Evolutionary conservation across 2,329 filamentous ascomycete genomes (phyloP).

Genomic region (Colletotrichum sp.): DNA sequence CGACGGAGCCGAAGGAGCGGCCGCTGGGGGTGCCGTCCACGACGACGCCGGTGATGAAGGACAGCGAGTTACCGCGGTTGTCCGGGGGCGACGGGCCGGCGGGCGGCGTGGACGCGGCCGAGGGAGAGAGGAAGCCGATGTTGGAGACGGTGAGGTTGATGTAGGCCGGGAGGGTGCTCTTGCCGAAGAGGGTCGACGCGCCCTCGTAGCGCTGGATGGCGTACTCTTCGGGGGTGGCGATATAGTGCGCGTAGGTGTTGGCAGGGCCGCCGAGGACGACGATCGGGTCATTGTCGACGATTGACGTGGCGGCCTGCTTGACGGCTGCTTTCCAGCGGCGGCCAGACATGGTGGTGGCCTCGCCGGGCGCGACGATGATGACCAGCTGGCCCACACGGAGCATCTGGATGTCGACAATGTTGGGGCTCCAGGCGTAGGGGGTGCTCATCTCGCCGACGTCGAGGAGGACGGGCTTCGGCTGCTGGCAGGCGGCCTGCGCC

Average conservation of each 20-base stretch:
- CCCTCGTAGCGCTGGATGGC: slow-evolving; percentile 89
- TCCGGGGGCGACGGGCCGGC: slow-evolving; percentile 75
- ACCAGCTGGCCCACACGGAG: slow-evolving; percentile 85
- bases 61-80: slow-evolving; percentile 76
- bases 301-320: slow-evolving; percentile 49
- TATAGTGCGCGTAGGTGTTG: slow-evolving; percentile 89
- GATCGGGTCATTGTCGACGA: slow-evolving; percentile 61
- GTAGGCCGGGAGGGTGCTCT: slow-evolving; percentile 82
- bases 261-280: slow-evolving; percentile 88
- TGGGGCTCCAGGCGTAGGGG: slow-evolving; percentile 89
- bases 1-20: slow-evolving; percentile 73
- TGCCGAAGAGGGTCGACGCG: slow-evolving; percentile 89
- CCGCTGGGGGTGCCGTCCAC: slow-evolving; percentile 71
- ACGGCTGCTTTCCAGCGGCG: slow-evolving; percentile 83
- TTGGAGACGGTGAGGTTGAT: slow-evolving; percentile 83
- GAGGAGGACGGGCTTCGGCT: slow-evolving; percentile 82
- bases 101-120: slow-evolving; percentile 45
- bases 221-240: slow-evolving; percentile 82
- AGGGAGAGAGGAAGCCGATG: slow-evolving; percentile 67
- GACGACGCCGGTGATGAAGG: slow-evolving; percentile 81
- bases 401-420: slow-evolving; percentile 87
- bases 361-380: slow-evolving; percentile 84
- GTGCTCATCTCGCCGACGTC: slow-evolving; percentile 81
- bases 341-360: slow-evolving; percentile 92
- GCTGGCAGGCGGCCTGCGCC: slow-evolving; percentile 77